Conservation (phyloP, 2,329 filamentous ascomycete species). For the Bertia moriformis region DNA sequence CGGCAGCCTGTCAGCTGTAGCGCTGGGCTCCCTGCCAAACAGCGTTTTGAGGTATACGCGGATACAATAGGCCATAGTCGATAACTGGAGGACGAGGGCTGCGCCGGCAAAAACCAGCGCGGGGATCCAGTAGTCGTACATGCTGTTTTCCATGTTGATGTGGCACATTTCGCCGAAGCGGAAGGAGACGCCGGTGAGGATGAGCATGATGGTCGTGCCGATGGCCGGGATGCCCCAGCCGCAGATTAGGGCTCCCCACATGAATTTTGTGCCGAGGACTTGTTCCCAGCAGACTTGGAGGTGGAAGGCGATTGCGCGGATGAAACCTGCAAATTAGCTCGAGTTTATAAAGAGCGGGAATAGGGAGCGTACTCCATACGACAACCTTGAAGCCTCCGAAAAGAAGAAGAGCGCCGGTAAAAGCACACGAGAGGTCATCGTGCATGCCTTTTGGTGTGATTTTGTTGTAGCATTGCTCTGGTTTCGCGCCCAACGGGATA, state of each 20-base stretch:
- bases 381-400: constrained; percentile 1
- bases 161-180: neutral
- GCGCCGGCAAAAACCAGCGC: neutral
- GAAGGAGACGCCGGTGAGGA: neutral
- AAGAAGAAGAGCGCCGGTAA: neutral
- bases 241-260: neutral
- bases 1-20: neutral
- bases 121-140: constrained; percentile 1
- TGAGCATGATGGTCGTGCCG: neutral
- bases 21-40: neutral
- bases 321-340: neutral
- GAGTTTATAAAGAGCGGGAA: neutral
- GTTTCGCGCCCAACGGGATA: neutral
- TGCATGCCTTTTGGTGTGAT: neutral
- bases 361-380: neutral
- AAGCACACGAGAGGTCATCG: neutral
- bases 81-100: neutral
- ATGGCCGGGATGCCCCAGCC: neutral
- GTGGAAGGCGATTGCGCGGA: neutral
- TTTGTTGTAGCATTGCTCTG: neutral
- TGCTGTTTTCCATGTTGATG: neutral
- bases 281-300: constrained; percentile 1
- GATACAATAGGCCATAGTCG: neutral
- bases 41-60: neutral
- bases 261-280: neutral